Evolutionary conservation across 2,329 filamentous ascomycete species (phyloP), one percentile per base, ranked within the genome.

Genomic region (Coniochaeta hoffmannii): DNA sequence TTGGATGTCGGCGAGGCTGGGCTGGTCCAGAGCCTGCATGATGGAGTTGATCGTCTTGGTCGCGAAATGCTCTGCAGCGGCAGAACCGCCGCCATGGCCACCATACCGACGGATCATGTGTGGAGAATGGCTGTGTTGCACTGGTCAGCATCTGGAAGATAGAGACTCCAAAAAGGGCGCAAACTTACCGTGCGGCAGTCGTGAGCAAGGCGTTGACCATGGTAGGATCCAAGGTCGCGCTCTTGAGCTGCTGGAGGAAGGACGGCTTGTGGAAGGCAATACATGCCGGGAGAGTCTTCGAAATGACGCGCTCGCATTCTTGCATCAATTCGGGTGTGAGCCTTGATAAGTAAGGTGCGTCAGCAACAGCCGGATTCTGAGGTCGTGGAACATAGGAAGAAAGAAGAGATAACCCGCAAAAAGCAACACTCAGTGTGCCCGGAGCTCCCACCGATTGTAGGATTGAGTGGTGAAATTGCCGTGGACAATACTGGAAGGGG

Each of bases 201-300:
- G 79, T 80, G 62, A 84, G 70, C 32, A 84, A 75, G 14, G 80
- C 81, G 59, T 82, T 81, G 55, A 82, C 74, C 60, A 84, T 78
- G 50, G 78, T 79, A 30, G 76, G 71, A 56, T 84, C 81, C 32
- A 84, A 73, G 2, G 75, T 73, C 22, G 72, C 75, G 61, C 73
- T 80, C 71, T 83, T 83, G 53, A 84, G 73, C 65, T 83, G 81
- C 68, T 82, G 79, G 32, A 84, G 66, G 67, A 83, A 83, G 2
- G 80, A 80, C 8, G 81, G 80, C 70, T 83, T 83, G 71, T 84
- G 81, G 65, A 84, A 84, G 63, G 80, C 81, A 41, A 84, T 79
- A 64, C 80, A 83, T 59, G 81, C 79, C 36, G 81, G 81, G 62
- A 83, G 76, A 14, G 80, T 82, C 72, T 82, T 83, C 62, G 76